These are phyloP conservation scores for Yamadazyma spencermartinsiae DNA, from an alignment of 1,139 yeast species.

Conservation along the genomic window DNA sequence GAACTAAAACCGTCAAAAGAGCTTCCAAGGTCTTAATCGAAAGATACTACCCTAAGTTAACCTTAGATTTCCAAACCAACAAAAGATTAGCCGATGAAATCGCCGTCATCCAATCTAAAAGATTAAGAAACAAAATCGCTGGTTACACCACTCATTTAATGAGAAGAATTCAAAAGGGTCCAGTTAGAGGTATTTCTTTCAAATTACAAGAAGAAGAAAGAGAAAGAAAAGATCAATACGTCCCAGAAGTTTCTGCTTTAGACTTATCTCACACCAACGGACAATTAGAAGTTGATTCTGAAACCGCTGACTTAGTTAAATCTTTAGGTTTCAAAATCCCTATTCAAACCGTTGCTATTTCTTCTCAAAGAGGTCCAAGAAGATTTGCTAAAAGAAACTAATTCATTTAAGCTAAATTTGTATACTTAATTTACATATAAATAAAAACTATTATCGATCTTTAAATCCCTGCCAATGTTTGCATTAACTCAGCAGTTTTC, in stretches of 20 bases:
- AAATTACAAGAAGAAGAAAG: conserved; percentile 99
- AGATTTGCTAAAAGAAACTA: conserved; percentile 95
- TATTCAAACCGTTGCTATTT: conserved; percentile 85
- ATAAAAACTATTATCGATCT: conserved; percentile 1
- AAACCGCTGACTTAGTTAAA: conserved; percentile 96
- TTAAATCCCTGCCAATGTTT: background rate
- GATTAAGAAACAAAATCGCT: conserved; percentile 99
- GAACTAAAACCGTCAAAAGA: conserved; percentile 99
- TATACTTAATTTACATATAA: conserved; percentile 10
- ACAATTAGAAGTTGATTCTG: conserved; percentile 96
- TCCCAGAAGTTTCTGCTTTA: conserved; percentile 99
- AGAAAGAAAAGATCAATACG: conserved; percentile 99
- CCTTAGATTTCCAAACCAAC: conserved; percentile 99
- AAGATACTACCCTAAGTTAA: conserved; percentile 99
- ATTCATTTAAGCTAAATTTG: conserved; percentile 18
- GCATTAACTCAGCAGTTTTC: background rate
- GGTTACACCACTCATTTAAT: conserved; percentile 99
- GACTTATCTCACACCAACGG: conserved; percentile 96
- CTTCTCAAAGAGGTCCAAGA: conserved; percentile 91
- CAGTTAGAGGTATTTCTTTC: conserved; percentile 99
- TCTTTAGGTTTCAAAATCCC: conserved; percentile 96
- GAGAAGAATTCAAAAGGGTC: conserved; percentile 99
- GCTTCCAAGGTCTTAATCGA: conserved; percentile 99
- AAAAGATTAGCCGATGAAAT: conserved; percentile 98
- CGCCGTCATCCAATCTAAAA: conserved; percentile 99